Evolutionary conservation across 305 asterid species (phyloP), one percentile per base, ranked within the genome.

Genomic region (Andrographis paniculata): DNA sequence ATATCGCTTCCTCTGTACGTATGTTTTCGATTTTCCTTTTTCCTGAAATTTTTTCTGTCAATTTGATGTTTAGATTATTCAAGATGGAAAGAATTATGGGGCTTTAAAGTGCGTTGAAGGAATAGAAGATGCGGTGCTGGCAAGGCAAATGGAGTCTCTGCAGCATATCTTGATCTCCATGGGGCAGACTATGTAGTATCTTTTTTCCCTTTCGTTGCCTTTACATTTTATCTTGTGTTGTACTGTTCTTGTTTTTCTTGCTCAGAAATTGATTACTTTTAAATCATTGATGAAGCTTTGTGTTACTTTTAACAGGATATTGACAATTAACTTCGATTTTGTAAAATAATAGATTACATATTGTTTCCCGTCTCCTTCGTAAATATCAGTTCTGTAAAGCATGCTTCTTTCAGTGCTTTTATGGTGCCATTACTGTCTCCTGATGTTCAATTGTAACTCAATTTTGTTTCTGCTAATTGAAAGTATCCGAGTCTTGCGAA

Each of bases 111-210:
- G 79, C 48, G 63, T 81, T 43, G 71, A 72, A 36, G 87, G 87
- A 40, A 63, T 88, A 27, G 68, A 77, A 58, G 55, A 58, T 64
- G 81, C 63, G 31, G 70, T 88, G 19, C 55, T 77, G 65, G 68
- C 49, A 7, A 88, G 74, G 74, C 95, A 88, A 64, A 68, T 76
- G 83, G 80, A 79, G 35, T 88, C 89, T 16, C 68, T 88, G 55
- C 84, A 72, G 21, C 64, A 17, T 15, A 68, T 75, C 51, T 14
- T 76, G 40, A 27, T 70, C 56, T 66, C 79, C 42, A 35, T 3
- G 14, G 20, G 20, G 16, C 19, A 44, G 15, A 44, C 30, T 45
- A 40, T 45, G 63, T 23, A 15, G 1, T 17, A 10, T 15, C 14
- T 15, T 50, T 18, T 40, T n/a, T 17, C 5, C 1, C 0, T 23